Percentiles rank a stretch among this genome's conserved stretches.
These are phyloP conservation scores for Aspergillus pseudoterreus DNA, from an alignment of 2,329 filamentous ascomycete genomes.

Conservation along the genomic window DNA sequence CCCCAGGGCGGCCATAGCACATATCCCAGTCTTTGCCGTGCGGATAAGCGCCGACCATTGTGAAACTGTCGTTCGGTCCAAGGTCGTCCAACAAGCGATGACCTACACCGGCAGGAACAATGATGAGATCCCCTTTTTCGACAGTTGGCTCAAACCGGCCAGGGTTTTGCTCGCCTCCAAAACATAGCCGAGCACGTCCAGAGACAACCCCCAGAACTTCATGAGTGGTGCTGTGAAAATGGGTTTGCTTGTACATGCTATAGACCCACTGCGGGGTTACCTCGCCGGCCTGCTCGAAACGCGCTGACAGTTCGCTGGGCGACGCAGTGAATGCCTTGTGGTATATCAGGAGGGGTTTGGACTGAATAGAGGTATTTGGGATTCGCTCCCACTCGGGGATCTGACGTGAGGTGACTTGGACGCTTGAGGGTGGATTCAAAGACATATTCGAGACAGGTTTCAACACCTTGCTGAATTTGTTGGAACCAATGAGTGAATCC, in stretches of 20 bases:
- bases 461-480: not conserved
- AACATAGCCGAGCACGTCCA: slow-evolving; percentile 60
- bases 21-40: slow-evolving; percentile 61
- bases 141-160: slow-evolving; percentile 54
- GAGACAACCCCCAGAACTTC: slow-evolving; percentile 61
- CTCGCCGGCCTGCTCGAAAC: slow-evolving; percentile 51
- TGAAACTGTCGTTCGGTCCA: slow-evolving; percentile 47
- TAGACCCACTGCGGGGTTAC: slow-evolving; percentile 65
- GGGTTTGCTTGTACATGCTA: slow-evolving; percentile 63
- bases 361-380: slow-evolving; percentile 63
- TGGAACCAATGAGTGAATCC: not conserved
- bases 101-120: slow-evolving; percentile 63
- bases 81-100: slow-evolving; percentile 61
- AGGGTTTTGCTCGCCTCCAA: slow-evolving; percentile 63
- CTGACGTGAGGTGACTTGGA: slow-evolving; percentile 55
- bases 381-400: slow-evolving; percentile 56
- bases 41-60: slow-evolving; percentile 67
- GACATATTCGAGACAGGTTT: slow-evolving; percentile 18
- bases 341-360: slow-evolving; percentile 64
- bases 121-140: slow-evolving; percentile 58
- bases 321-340: slow-evolving; percentile 54
- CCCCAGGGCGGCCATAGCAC: slow-evolving; percentile 62
- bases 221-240: slow-evolving; percentile 66
- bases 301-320: slow-evolving; percentile 53
- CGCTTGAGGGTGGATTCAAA: slow-evolving; percentile 46